A percentile compares a stretch with the other conserved stretches of the same genome.
Evolutionary conservation across 1,139 yeast genomes (phyloP).

Genomic region (Pichia sp.): DNA sequence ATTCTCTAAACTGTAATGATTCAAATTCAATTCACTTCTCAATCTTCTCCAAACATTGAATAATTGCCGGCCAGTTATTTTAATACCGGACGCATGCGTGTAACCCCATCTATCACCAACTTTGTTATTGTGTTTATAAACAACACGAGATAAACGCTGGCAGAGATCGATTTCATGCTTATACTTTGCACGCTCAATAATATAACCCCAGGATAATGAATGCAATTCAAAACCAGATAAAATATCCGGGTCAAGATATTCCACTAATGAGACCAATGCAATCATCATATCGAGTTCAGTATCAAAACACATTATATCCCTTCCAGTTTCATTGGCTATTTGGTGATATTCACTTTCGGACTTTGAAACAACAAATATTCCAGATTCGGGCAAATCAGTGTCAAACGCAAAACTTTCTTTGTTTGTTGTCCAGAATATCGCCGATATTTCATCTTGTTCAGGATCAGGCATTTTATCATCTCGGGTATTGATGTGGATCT

Average conservation of each 20-base stretch:
- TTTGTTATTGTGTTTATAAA: conserved; percentile 47
- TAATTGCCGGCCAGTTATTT: conserved; percentile 76
- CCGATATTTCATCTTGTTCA: conserved; percentile 48
- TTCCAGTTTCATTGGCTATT: conserved; percentile 8
- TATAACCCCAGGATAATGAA: conserved; percentile 84
- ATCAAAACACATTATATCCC: conserved; percentile 37
- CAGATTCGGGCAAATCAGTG: conserved; percentile 26
- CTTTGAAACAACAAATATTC: conserved; percentile 33
- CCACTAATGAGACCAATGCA: conserved; percentile 54
- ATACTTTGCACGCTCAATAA: conserved; percentile 60
- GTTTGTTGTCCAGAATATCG: conserved; percentile 55
- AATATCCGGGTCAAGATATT: conserved; percentile 79
- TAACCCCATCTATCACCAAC: conserved; percentile 79
- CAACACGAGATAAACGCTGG: conserved; percentile 51
- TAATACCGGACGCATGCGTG: conserved; percentile 69
- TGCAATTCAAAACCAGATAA: conserved; percentile 85
- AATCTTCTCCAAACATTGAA: conserved; percentile 82
- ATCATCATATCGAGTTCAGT: conserved; percentile 58
- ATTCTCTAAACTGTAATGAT: conserved; percentile 75
- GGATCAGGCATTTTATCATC: conserved; percentile 65
- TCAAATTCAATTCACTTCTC: conserved; percentile 58
- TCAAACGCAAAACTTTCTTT: background rate
- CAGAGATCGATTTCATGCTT: conserved; percentile 53
- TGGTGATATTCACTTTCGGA: background rate
- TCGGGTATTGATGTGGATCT: conserved; percentile 61